Evolutionary conservation across 768 basidiomycete genomes (phyloP), one percentile per base, ranked within the genome.

Genomic region (Symmetrospora coprosmae): DNA sequence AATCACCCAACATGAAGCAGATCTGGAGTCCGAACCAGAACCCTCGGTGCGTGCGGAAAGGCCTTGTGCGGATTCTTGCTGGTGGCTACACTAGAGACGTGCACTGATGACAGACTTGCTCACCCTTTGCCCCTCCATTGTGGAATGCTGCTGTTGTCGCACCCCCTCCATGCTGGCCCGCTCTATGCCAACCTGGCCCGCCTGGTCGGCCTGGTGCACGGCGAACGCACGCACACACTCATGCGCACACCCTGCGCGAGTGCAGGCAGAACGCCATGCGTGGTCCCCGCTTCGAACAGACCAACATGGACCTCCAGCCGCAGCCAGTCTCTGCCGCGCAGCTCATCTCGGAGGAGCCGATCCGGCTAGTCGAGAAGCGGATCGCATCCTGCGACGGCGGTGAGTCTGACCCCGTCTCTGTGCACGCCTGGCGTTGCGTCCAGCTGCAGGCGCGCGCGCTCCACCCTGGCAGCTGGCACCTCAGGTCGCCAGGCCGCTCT

Each of bases 351-450:
- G 78, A 86, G 65, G 89, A 94, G 72, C 90, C 92, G 7, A 79
- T 92, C 56, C 78, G 84, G 50, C 70, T 89, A 43, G 83, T 92
- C 9, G 73, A 87, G 43, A 85, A 82, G 19, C 78, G 92, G 67
- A 87, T 82, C 72, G 90, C 89, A 1, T 78, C 83, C 48, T 99
- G 94, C 72, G 92, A 99, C 72, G 94, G 94, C 68, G 92, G 94
- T 96, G 66, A 67, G 87, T 76, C 4, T 11, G 14, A 3, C 19
- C 14, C 28, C 27, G 58, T 56, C 62, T 46, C 21, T 39, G 16
- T 9, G 30, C 38, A 46, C 56, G 63, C 60, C 58, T n/a, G 39
- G 21, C 21, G 51, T 50, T 51, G 28, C 1, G 17, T 11, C 30
- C 7, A 25, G 5, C 13, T 4, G 1, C n/a, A 4, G n/a, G 14